A percentile compares a stretch with the other conserved stretches of the same genome.
phyloP scores from a whole-genome alignment of 2,329 filamentous ascomycete genomes.

The Neoarthrinium moseri region DNA sequence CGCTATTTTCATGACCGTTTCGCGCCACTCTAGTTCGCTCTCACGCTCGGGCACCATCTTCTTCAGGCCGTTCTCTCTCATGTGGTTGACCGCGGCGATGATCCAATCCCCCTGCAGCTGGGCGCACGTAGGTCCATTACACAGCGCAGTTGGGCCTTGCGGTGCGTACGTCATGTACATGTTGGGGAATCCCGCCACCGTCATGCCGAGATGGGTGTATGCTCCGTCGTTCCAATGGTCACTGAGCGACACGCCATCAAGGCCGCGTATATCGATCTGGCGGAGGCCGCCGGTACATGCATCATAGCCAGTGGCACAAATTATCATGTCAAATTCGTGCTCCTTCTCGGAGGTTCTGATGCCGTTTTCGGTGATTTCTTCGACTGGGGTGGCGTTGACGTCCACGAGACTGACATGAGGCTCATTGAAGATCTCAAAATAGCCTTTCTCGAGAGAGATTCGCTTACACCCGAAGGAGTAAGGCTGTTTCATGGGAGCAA shows the following conservation, averaged over 20 bases:
- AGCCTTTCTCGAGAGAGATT: slow-evolving; percentile 20
- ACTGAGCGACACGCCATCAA: slow-evolving; percentile 25
- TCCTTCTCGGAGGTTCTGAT: slow-evolving; percentile 17
- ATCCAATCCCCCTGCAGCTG: slow-evolving; percentile 40
- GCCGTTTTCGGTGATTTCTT: slow-evolving; percentile 16
- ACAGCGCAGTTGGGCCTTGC: slow-evolving; percentile 34
- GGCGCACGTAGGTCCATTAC: slow-evolving; percentile 37
- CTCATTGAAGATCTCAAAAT: slow-evolving; percentile 29
- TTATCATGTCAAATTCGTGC: slow-evolving; percentile 27
- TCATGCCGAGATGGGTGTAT: slow-evolving; percentile 37
- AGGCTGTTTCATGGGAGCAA: slow-evolving; percentile 48
- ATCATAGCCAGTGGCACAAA: slow-evolving; percentile 40
- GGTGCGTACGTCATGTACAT: slow-evolving; percentile 42
- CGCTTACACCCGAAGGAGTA: slow-evolving; percentile 54
- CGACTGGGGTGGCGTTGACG: slow-evolving; percentile 16
- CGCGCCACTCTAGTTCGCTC: slow-evolving; percentile 29
- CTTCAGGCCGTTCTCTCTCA: slow-evolving; percentile 24
- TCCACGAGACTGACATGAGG: slow-evolving; percentile 29
- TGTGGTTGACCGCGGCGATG: slow-evolving; percentile 24
- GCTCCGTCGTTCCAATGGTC: slow-evolving; percentile 29
- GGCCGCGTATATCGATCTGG: slow-evolving; percentile 33
- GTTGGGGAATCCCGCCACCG: slow-evolving; percentile 40
- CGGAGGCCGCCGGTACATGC: slow-evolving; percentile 35
- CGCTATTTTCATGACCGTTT: slow-evolving; percentile 24
- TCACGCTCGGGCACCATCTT: slow-evolving; percentile 26